Conservation (phyloP, 2,329 filamentous ascomycete species). For the Pseudocercospora fuligena region DNA sequence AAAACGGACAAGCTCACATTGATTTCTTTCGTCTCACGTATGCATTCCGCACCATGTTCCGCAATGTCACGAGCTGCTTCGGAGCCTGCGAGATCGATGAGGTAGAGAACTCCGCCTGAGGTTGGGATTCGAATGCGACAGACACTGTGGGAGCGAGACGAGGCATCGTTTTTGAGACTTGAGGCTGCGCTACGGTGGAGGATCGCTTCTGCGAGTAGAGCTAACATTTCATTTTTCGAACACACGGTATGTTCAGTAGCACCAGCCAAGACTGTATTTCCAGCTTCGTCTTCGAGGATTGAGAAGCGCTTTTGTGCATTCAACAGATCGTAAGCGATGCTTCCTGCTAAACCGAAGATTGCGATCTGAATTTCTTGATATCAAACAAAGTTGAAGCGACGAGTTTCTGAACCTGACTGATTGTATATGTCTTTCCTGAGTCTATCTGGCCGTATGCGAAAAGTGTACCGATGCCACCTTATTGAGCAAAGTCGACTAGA, state of each 20-base stretch:
- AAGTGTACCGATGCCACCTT: constrained; percentile 15
- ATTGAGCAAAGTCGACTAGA: constrained; percentile 2
- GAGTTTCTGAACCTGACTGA: constrained; percentile 17
- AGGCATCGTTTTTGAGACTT: constrained; percentile 18
- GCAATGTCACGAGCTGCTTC: constrained; percentile 21
- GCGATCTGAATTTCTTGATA: constrained; percentile 9
- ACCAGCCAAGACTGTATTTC: constrained; percentile 9
- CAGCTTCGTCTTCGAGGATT: constrained; percentile 11
- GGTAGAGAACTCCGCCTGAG: constrained; percentile 14
- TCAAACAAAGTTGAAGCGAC: constrained; percentile 6
- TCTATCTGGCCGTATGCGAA: constrained; percentile 20
- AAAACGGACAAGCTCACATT: constrained; percentile 20
- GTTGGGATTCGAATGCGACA: constrained; percentile 15
- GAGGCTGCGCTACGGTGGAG: constrained; percentile 7
- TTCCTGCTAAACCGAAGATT: constrained; percentile 16
- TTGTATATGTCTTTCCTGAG: constrained; percentile 20
- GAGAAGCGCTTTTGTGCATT: constrained; percentile 8
- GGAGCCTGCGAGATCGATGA: constrained; percentile 22
- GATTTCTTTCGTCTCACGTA: constrained; percentile 21
- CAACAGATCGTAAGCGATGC: constrained; percentile 14
- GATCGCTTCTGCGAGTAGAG: constrained; percentile 7
- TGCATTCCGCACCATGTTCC: constrained; percentile 16
- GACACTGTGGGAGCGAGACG: constrained; percentile 20
- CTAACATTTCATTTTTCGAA: constrained; percentile 2
- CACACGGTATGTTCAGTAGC: constrained; percentile 2